Conservation (phyloP, 2,329 filamentous ascomycete genomes). For the Zymoseptoria pseudotritici region DNA sequence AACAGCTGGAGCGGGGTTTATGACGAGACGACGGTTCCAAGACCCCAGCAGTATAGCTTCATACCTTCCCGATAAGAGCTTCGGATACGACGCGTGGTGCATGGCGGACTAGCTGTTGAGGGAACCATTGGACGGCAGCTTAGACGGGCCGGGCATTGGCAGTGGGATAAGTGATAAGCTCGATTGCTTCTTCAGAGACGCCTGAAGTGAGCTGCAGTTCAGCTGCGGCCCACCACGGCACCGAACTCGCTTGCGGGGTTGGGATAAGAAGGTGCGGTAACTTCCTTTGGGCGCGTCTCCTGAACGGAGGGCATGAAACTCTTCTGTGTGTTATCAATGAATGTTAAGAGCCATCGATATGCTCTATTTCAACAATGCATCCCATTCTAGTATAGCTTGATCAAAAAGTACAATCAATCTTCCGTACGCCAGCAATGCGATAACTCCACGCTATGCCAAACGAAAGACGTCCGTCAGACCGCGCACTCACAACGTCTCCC, state of each 20-base stretch:
- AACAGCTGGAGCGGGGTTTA: not conserved
- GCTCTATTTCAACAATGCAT: too few relatives aligned
- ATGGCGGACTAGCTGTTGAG: not conserved
- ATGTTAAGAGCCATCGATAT: too few relatives aligned
- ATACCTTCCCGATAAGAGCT: not conserved
- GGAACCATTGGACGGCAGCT: not conserved
- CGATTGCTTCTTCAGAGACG: not conserved
- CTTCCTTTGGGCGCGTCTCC: too few relatives aligned
- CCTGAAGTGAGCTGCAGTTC: not conserved
- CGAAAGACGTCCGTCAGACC: too few relatives aligned
- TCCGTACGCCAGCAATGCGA: too few relatives aligned
- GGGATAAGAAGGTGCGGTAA: too few relatives aligned
- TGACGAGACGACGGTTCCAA: not conserved
- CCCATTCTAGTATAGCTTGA: too few relatives aligned
- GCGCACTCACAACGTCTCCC: conserved; percentile 61
- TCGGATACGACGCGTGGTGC: not conserved
- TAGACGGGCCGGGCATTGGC: not conserved
- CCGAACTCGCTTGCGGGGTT: not conserved
- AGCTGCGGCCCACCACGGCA: not conserved
- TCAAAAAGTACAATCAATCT: too few relatives aligned
- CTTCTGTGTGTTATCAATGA: too few relatives aligned
- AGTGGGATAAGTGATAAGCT: not conserved
- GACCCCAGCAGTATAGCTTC: not conserved
- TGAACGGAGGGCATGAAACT: too few relatives aligned
- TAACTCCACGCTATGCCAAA: too few relatives aligned